Percentiles rank a stretch among this genome's conserved stretches.
Conservation (phyloP, 139 green algal genomes). For the Chlorella vulgaris region DNA sequence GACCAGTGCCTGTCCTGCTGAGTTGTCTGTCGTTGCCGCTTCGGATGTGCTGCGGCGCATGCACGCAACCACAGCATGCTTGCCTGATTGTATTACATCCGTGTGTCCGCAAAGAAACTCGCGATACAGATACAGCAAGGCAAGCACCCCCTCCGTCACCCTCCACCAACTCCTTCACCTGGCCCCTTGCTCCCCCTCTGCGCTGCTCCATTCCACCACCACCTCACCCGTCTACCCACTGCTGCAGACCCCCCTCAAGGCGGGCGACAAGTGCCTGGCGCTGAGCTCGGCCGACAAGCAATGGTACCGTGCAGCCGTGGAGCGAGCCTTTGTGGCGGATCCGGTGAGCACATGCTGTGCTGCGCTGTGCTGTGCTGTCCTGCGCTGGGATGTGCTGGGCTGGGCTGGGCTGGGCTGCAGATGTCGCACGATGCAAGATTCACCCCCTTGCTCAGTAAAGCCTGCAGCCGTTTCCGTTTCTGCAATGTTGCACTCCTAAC, state of each 20-base stretch:
- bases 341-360: slow-evolving; percentile 33
- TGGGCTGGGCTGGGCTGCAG: neutral
- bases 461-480: too few species aligned
- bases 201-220: neutral
- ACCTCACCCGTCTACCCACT: neutral
- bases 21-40: too few species aligned
- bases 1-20: neutral
- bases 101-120: too few species aligned
- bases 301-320: slow-evolving; percentile 77
- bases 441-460: too few species aligned
- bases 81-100: too few species aligned
- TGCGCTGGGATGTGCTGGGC: slow-evolving; percentile 14
- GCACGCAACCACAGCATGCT: too few species aligned
- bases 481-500: too few species aligned
- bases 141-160: too few species aligned
- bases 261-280: slow-evolving; percentile 70
- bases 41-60: too few species aligned
- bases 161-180: neutral
- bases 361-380: neutral
- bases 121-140: too few species aligned
- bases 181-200: neutral
- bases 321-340: slow-evolving; percentile 37
- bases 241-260: slow-evolving; percentile 60
- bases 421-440: too few species aligned
- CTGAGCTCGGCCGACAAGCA: slow-evolving; percentile 78